phyloP scores from a whole-genome alignment of 2,329 filamentous ascomycete genomes.

The Trichoderma simmonsii region DNA sequence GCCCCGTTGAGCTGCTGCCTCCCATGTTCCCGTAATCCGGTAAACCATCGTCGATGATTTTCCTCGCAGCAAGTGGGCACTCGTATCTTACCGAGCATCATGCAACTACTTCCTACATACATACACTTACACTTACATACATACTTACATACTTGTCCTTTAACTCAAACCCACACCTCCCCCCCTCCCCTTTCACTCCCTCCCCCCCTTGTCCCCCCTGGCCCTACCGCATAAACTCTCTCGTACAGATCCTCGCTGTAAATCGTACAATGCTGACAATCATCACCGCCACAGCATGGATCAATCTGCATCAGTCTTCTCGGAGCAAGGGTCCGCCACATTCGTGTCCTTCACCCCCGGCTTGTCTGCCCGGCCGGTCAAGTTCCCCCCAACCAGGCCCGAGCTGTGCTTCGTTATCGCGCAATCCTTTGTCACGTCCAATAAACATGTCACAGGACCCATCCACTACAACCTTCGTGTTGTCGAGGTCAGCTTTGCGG shows the following conservation, averaged over 20 bases:
- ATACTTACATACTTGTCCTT: neutral
- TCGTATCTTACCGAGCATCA: neutral
- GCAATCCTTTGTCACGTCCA: conserved; percentile 88
- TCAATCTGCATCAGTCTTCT: conserved; percentile 93
- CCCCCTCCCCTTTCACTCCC: neutral
- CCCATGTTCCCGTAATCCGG: neutral
- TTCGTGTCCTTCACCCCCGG: conserved; percentile 85
- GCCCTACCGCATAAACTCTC: neutral
- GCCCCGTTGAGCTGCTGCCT: neutral
- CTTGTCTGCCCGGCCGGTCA: conserved; percentile 72
- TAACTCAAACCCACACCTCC: neutral
- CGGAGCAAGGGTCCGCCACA: conserved; percentile 77
- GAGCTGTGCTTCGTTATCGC: conserved; percentile 90
- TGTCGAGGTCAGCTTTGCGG: conserved; percentile 89
- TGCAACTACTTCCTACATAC: neutral
- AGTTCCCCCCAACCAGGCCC: conserved; percentile 75
- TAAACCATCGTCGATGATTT: neutral
- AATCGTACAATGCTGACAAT: conserved; percentile 7
- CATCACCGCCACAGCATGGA: conserved; percentile 68
- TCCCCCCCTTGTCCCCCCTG: neutral
- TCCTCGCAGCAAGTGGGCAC: conserved; percentile 16
- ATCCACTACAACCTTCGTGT: conserved; percentile 96
- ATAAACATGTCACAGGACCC: conserved; percentile 91
- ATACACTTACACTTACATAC: neutral
- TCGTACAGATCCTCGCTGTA: neutral